phyloP scores from a whole-genome alignment of 2,329 filamentous ascomycete genomes.

The Shiraia bambusicola region DNA sequence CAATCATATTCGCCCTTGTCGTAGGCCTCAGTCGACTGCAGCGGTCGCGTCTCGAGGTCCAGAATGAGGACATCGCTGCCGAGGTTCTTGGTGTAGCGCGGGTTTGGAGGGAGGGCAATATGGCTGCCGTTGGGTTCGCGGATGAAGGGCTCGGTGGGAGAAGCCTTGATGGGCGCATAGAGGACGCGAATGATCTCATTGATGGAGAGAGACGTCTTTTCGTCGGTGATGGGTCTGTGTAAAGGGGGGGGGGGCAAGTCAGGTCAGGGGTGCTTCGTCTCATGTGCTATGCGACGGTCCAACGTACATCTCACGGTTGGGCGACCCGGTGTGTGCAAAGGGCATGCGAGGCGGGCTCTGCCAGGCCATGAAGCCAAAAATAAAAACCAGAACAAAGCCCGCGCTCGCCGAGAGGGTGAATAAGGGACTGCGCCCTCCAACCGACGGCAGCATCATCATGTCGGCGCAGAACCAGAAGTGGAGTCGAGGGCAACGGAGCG shows the following conservation, averaged over 20 bases:
- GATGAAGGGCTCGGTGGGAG: slow-evolving; percentile 32
- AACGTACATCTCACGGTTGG: slow-evolving; percentile 32
- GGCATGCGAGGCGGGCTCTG: slow-evolving; percentile 30
- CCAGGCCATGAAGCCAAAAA: slow-evolving; percentile 41
- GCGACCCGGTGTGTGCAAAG: slow-evolving; percentile 19
- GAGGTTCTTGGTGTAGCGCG: slow-evolving; percentile 35
- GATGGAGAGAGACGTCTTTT: slow-evolving; percentile 30
- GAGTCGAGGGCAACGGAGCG: slow-evolving; percentile 10
- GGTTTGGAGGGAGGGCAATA: slow-evolving; percentile 31
- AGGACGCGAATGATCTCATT: slow-evolving; percentile 36
- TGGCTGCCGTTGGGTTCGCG: slow-evolving; percentile 36
- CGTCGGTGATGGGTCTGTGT: slow-evolving; percentile 26
- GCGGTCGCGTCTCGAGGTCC: slow-evolving; percentile 40
- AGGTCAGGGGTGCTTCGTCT: slow-evolving; percentile 7
- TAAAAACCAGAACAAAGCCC: slow-evolving; percentile 34
- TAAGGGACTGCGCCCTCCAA: slow-evolving; percentile 36
- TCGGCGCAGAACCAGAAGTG: slow-evolving; percentile 6
- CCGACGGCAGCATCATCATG: slow-evolving; percentile 35
- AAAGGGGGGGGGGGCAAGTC: slow-evolving; percentile 12
- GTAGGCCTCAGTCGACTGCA: slow-evolving; percentile 35
- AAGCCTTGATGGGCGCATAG: slow-evolving; percentile 32
- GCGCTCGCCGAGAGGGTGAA: slow-evolving; percentile 34
- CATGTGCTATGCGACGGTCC: slow-evolving; percentile 1
- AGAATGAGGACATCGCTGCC: slow-evolving; percentile 40
- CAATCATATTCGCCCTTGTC: slow-evolving; percentile 39